These are phyloP conservation scores for Calonectria naviculata DNA, from an alignment of 2,329 filamentous ascomycete species.

Conservation along the genomic window DNA sequence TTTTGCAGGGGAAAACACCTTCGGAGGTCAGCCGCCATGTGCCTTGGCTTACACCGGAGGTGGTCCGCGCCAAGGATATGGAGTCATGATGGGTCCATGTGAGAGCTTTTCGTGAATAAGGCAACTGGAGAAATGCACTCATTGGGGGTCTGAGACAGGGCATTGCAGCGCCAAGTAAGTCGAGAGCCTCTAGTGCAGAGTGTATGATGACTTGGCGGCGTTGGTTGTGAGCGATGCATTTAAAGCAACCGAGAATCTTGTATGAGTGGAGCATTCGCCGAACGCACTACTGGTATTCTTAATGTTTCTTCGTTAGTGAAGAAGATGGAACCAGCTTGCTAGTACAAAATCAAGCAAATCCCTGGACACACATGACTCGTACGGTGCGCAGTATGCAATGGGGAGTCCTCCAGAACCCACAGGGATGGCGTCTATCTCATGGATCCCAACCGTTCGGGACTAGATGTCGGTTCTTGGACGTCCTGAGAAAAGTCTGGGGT, in stretches of 20 bases:
- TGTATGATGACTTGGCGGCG: too few relatives aligned
- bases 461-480: not conserved
- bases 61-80: not conserved
- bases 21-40: not conserved
- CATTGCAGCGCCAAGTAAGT: not conserved
- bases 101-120: not conserved
- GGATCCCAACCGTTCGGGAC: not conserved
- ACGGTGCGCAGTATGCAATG: not conserved
- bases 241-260: not conserved
- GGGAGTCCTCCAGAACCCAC: not conserved
- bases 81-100: not conserved
- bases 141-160: not conserved
- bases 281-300: not conserved
- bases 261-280: not conserved
- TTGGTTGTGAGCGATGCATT: not conserved
- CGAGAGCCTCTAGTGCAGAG: not conserved
- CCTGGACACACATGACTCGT: not conserved
- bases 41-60: not conserved
- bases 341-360: not conserved
- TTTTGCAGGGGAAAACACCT: not conserved
- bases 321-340: not conserved
- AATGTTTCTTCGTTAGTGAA: not conserved
- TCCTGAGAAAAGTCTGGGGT: not conserved
- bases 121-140: not conserved
- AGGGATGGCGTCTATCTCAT: not conserved